phyloP scores from a whole-genome alignment of 129 eudicot genomes.

The Escallonia rubra region DNA sequence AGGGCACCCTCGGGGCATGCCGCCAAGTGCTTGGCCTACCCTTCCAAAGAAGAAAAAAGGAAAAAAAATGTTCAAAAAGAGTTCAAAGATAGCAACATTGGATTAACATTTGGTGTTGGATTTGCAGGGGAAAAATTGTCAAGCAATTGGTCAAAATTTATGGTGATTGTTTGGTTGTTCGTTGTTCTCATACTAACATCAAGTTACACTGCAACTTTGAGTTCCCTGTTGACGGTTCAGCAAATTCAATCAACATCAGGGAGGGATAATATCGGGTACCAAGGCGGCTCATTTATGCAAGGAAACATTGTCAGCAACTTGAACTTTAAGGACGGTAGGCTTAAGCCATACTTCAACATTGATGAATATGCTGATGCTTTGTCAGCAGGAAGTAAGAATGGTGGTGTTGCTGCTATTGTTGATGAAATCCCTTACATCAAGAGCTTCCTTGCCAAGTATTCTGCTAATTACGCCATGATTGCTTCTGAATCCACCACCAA shows the following conservation, averaged over 20 bases:
- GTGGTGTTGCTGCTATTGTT: conserved; percentile 37
- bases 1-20: too few species aligned
- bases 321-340: conserved; percentile 12
- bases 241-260: conserved; percentile 21
- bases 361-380: conserved; percentile 31
- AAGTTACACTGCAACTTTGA: conserved; percentile 45
- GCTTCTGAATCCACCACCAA: conserved; percentile 7
- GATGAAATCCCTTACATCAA: conserved; percentile 36
- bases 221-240: conserved; percentile 37
- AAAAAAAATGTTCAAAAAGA: background rate
- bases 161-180: conserved; percentile 32
- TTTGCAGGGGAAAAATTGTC: conserved; percentile 18
- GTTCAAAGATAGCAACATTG: too few species aligned
- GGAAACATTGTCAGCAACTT: conserved; percentile 16
- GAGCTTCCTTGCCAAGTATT: conserved; percentile 27
- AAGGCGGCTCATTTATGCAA: conserved; percentile 20
- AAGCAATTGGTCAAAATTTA: conserved; percentile 33
- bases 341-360: background rate
- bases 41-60: too few species aligned
- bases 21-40: too few species aligned
- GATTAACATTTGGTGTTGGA: background rate
- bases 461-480: conserved; percentile 33
- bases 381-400: conserved; percentile 27
- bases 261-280: conserved; percentile 29
- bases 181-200: conserved; percentile 35